Base-by-base conservation (phyloP, 2,329 filamentous ascomycete genomes). In the Hypoxylon sp. region DNA sequence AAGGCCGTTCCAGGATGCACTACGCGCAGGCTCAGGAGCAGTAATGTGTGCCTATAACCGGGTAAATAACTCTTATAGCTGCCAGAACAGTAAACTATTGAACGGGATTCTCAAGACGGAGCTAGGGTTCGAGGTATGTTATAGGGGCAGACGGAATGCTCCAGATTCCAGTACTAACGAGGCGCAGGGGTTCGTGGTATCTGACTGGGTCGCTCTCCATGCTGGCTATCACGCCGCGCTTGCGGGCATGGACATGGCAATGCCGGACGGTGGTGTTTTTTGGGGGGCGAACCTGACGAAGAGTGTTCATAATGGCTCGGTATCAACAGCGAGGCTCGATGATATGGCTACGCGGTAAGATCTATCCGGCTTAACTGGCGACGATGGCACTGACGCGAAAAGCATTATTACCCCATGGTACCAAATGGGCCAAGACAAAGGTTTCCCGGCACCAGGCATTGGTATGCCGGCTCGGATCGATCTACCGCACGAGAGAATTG, bases 331-430 rank as follows among this genome's bases (percentile, higher is more conserved):
- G 11, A 25, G 77, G 5, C 51, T 82, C 0, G 71, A 76, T 41
- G 74, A 82, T 44, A 82, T 81, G 78, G 75, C 71, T 1, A 75
- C 69, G 42, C 81, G 87, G 70, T 32, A 64, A 58, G 31, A n/a
- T 13, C 11, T 12, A 20, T 3, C 8, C 13, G 16, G 5, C 26
- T 35, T 5, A 29, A 6, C 2, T 20, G 2, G 8, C 8, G 5
- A 50, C 52, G 3, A 64, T 65, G 5, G 65, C 13, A 7, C 34
- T 55, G 19, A 51, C 26, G 7, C 11, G 12, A 3, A 3, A 2
- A 60, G 61, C n/a, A 34, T 63, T 16, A 34, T 75, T 5, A 71
- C 74, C 8, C 67, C 72, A 3, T 77, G 71, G 70, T 75, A 72
- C 52, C 67, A 73, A 43, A 67, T 74, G 44, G 68, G 67, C 1